A percentile compares a stretch with the other conserved stretches of the same genome.
Conservation (phyloP, 495 filamentous ascomycete species). For the Tuber aestivum region DNA sequence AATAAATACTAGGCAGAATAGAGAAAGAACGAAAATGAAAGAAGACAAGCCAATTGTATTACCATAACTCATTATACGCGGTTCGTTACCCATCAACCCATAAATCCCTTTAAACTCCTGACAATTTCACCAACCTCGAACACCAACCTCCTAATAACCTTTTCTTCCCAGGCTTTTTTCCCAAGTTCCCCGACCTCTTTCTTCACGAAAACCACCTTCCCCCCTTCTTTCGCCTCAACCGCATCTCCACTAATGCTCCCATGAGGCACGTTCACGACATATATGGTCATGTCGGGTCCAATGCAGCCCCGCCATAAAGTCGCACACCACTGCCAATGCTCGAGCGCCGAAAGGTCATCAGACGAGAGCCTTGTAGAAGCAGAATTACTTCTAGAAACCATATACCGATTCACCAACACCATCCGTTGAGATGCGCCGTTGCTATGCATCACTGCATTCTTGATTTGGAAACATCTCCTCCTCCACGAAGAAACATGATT, state of each 20-base stretch:
- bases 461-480: conserved; percentile 31
- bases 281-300: conserved; percentile 81
- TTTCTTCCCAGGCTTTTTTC: conserved; percentile 55
- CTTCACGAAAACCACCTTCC: conserved; percentile 36
- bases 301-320: conserved; percentile 85
- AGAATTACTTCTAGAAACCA: conserved; percentile 67
- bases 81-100: conserved; percentile 13
- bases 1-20: not conserved
- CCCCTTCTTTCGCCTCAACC: conserved; percentile 30
- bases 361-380: conserved; percentile 69
- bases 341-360: conserved; percentile 66
- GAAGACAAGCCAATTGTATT: conserved; percentile 3
- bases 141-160: conserved; percentile 61
- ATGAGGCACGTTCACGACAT: conserved; percentile 46
- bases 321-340: conserved; percentile 99
- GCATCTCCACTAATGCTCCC: conserved; percentile 27
- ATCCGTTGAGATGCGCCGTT: conserved; percentile 46
- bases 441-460: conserved; percentile 19
- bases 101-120: conserved; percentile 44
- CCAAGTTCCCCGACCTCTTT: conserved; percentile 40
- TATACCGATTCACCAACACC: conserved; percentile 41
- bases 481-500: conserved; percentile 36
- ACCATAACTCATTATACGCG: conserved; percentile 5
- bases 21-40: not conserved
- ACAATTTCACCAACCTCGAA: conserved; percentile 84